These are phyloP conservation scores for Aechmea fasciata DNA, from an alignment of 176 grass and related monocot genomes.

Conservation along the genomic window DNA sequence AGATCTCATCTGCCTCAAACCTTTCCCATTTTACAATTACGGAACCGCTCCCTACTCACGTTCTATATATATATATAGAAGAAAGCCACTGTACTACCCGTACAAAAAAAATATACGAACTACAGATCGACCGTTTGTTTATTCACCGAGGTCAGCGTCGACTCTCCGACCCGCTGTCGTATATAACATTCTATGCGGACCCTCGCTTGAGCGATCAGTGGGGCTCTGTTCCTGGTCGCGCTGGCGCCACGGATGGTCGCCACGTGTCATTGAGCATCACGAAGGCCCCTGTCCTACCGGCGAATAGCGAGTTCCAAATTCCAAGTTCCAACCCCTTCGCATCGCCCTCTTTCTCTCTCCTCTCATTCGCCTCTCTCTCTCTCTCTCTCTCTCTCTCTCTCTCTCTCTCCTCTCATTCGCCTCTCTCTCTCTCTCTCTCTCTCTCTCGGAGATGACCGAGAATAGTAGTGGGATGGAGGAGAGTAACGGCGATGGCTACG, in stretches of 20 bases:
- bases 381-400: neutral
- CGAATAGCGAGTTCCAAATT: neutral
- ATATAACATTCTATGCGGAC: too few relatives aligned
- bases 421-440: neutral
- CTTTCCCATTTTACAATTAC: too few relatives aligned
- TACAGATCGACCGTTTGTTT: too few relatives aligned
- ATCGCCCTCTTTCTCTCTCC: neutral
- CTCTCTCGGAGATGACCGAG: slow-evolving; percentile 25
- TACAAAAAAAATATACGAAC: too few relatives aligned
- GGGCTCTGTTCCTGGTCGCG: neutral
- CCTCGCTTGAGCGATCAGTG: too few relatives aligned
- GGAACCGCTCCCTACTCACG: too few relatives aligned
- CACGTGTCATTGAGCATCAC: neutral
- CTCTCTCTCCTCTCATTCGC: neutral
- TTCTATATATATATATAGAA: too few relatives aligned
- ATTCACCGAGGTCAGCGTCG: too few relatives aligned
- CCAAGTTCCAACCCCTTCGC: neutral
- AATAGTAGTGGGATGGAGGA: slow-evolving; percentile 13
- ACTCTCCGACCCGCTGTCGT: too few relatives aligned
- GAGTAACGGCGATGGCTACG: slow-evolving; percentile 1
- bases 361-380: neutral
- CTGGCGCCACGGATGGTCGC: neutral
- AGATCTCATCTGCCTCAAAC: too few relatives aligned
- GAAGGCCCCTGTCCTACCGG: neutral
- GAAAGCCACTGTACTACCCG: too few relatives aligned